Percentiles rank a stretch among this genome's conserved stretches.
Conservation (phyloP, 2,329 filamentous ascomycete genomes). For the Pseudogymnoascus pannorum region DNA sequence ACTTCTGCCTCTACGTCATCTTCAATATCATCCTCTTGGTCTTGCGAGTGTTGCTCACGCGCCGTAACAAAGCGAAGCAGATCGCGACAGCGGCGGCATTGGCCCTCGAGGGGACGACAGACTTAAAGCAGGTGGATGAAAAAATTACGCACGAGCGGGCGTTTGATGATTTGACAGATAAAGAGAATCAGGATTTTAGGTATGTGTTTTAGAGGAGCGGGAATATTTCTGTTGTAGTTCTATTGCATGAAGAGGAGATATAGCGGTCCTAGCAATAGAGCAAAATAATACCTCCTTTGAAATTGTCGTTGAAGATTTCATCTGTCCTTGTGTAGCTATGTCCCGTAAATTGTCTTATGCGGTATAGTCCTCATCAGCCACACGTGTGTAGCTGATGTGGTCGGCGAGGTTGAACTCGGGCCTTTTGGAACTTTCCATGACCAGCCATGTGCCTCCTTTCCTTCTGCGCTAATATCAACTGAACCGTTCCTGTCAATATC, state of each 20-base stretch:
- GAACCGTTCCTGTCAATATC: too few species aligned
- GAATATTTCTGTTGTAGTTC: neutral
- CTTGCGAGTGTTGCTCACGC: constrained; percentile 33
- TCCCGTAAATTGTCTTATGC: neutral
- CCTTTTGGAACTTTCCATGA: too few species aligned
- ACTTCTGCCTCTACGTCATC: constrained; percentile 31
- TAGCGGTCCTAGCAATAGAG: neutral
- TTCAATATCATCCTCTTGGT: constrained; percentile 31
- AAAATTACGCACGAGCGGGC: constrained; percentile 7
- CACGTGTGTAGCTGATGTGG: too few species aligned
- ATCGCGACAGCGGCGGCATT: neutral
- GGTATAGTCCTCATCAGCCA: too few species aligned
- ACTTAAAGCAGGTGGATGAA: constrained; percentile 10
- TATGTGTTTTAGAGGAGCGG: constrained; percentile 10
- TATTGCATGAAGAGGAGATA: neutral
- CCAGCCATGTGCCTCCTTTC: too few species aligned
- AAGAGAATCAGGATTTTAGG: constrained; percentile 20
- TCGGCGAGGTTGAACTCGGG: too few species aligned
- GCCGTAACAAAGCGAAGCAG: constrained; percentile 30
- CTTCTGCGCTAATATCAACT: too few species aligned
- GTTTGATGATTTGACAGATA: constrained; percentile 20
- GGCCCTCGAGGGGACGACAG: neutral
- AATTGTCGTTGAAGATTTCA: neutral
- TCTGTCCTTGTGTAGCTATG: neutral
- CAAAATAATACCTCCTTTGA: neutral